Base-by-base conservation (phyloP, 805 yeast genomes). In the Starmerella floris region DNA sequence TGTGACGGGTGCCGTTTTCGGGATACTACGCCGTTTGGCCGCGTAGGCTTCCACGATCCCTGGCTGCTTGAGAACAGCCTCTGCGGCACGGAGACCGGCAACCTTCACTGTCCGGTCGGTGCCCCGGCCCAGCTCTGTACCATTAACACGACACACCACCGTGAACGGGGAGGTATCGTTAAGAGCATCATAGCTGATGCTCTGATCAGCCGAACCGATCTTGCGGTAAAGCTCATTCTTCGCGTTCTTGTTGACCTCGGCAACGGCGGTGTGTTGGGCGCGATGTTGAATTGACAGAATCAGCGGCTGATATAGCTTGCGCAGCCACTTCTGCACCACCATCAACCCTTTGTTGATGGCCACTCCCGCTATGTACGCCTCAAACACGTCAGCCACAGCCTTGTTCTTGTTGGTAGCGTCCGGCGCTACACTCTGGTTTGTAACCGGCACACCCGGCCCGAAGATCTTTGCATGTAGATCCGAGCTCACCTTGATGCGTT, bases 361-460 rank as follows among this genome's bases (percentile, higher is more conserved):
- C 26, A 88, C 60, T 0, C 93, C 98, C 5, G 95, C 97, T 36
- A 91, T 69, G 52, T 88, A 88, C 0, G 97, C 95, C 62, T 91
- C 98, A 57, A 88, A 83, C 0, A 81, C 76, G 66, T 88, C 98
- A 0, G 97, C 95, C 55, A 71, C 72, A 3, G 81, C 65, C 56
- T 91, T 91, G 49, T 72, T 46, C 31, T 45, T 50, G 23, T 43
- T 46, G 4, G 45, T 51, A 3, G 40, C 19, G 22, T 45, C 44
- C 13, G 30, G 5, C 6, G 5, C 20, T 11, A 22, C 28, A 8
- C 15, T 21, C 28, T 23, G 30, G 9, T 5, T 23, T 5, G 19
- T 9, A 31, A 23, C 19, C 21, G 38, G 38, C n/a, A 35, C 38
- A 21, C 15, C 5, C 9, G 30, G 11, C 10, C 39, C 34, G 28